Base-by-base conservation (phyloP, 305 asterid genomes). In the Fraxinus floribunda region DNA sequence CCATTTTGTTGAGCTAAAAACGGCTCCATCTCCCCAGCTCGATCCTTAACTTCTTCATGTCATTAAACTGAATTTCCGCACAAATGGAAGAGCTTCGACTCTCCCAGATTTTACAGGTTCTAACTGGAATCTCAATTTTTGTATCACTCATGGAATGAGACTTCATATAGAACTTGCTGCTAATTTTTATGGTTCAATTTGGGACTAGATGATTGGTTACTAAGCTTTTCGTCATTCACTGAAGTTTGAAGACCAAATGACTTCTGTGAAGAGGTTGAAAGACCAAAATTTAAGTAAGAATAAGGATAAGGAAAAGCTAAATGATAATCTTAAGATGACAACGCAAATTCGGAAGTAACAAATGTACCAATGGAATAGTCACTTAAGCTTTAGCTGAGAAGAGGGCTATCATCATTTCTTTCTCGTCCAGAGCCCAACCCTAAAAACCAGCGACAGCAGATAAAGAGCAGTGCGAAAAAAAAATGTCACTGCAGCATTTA, bases 351-450 rank as follows among this genome's bases (percentile, higher is more conserved):
- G 4, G 24, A 36, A 7, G 26, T 78, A 70, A 62, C 8, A 80
- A 38, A 22, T 10, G 62, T 88, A 88, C 92, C 91, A 9, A 52
- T 79, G 78, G 92, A 85, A 55, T 88, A 84, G 77, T 89, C 90
- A 68, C 86, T 86, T 36, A 82, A 71, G 88, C 91, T 89, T 81
- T 86, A 82, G 81, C 87, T 86, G 83, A 88, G 90, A 85, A 90
- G 91, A 79, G 90, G 90, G 15, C 90, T 86, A 75, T 86, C 88
- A 13, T 90, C 89, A 76, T 86, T 88, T 81, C 75, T 82, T 15
- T 87, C 79, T 73, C 57, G 18, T 75, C 84, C 80, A 62, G 86
- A 44, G 32, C 88, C 84, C 29, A 70, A 11, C 76, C 86, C 36
- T 22, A 84, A 87, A 76, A 75, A 57, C 71, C 60, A 73, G 74